Evolutionary conservation across 2,329 filamentous ascomycete genomes (phyloP), one percentile per base, ranked within the genome.

Genomic region (Aspergillus brunneoviolaceus): DNA sequence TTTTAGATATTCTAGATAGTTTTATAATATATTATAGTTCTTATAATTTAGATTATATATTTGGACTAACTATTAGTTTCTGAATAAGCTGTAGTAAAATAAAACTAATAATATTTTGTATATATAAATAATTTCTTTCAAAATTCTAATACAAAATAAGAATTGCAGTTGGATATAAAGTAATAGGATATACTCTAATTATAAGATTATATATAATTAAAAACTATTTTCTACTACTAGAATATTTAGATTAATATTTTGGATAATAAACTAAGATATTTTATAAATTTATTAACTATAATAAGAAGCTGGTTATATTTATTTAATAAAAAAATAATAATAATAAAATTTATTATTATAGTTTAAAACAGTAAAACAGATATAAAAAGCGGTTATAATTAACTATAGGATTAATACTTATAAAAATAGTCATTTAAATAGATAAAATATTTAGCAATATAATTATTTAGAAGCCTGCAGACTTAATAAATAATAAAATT

Each of bases 321-420:
- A 39, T 3, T n/a, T 39, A 33, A 14, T 25, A 49, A 11, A 50
- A 12, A 14, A 16, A 49, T 16, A 25, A 4, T 11, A 35, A 39
- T 35, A 35, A 56, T 56, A 50, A 56, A 49, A 6, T 56, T 10
- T 49, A 56, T 49, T 23, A 35, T 50, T 14, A 56, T 49, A 35
- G 16, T 56, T 23, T 56, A 33, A 56, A 56, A 56, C 5, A 21
- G 5, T 10, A 49, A 9, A 3, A 35, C 10, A 12, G n/a, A 16
- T 9, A 23, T 10, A 39, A 21, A 6, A 2, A 50, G 42, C 4
- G n/a, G 3, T 25, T 49, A 39, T 16, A 56, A 27, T 3, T 29
- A 21, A 3, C 3, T 56, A 50, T 49, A 56, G 4, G 27, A 2
- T 2, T 56, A 19, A 49, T 56, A 56, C 0, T 49, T 29, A 11